These are phyloP conservation scores for Citrus hindsii DNA, from an alignment of 345 rosid species.

Conservation along the genomic window DNA sequence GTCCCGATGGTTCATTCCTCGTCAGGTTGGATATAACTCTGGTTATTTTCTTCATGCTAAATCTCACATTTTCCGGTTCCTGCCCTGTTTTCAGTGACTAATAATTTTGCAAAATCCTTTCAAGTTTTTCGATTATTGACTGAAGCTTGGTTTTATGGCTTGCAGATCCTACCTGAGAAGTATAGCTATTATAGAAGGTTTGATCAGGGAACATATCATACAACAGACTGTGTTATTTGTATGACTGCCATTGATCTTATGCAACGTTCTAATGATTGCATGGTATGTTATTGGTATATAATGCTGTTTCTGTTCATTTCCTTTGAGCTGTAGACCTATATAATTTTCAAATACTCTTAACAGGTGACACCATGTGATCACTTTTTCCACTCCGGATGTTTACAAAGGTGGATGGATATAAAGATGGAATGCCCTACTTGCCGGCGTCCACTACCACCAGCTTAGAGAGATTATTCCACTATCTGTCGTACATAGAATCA, in stretches of 20 bases:
- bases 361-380: constrained; percentile 98
- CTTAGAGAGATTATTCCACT: constrained; percentile 34
- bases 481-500: constrained; percentile 29
- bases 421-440: constrained; percentile 99
- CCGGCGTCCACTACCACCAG: constrained; percentile 90
- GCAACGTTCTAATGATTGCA: constrained; percentile 65
- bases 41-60: constrained; percentile 7
- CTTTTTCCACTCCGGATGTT: constrained; percentile 89
- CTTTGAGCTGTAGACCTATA: background rate
- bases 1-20: constrained; percentile 94
- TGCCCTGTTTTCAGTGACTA: background rate
- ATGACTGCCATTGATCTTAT: constrained; percentile 82
- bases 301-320: background rate
- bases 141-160: constrained; percentile 10
- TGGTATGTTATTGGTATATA: constrained; percentile 40
- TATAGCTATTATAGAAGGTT: constrained; percentile 82
- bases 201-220: constrained; percentile 44
- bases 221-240: constrained; percentile 88
- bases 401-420: constrained; percentile 99
- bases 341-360: constrained; percentile 9
- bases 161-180: constrained; percentile 92
- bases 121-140: background rate
- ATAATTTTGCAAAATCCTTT: background rate
- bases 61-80: background rate
- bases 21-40: constrained; percentile 57